Evolutionary conservation across 2,329 filamentous ascomycete species (phyloP).

Genomic region (Ceratocystis huliohia): DNA sequence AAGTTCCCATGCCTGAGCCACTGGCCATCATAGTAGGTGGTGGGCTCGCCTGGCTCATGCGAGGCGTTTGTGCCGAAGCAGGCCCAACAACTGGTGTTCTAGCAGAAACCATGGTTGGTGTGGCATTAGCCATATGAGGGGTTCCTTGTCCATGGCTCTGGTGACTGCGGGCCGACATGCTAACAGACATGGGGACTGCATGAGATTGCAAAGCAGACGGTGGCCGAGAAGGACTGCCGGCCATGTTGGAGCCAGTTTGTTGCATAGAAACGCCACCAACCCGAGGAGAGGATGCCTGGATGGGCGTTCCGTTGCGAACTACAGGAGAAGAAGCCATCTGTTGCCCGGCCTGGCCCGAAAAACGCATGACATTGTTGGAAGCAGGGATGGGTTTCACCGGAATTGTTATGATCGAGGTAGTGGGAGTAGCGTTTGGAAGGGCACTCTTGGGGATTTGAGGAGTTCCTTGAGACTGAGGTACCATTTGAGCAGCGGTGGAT

Average conservation of each 20-base stretch:
- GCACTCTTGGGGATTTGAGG: slow-evolving; percentile 18
- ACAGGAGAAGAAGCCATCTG: slow-evolving; percentile 51
- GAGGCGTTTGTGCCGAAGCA: slow-evolving; percentile 44
- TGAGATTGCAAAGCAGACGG: slow-evolving; percentile 52
- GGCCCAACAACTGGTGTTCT: slow-evolving; percentile 43
- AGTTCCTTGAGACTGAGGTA: slow-evolving; percentile 14
- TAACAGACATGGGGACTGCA: slow-evolving; percentile 44
- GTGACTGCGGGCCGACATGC: slow-evolving; percentile 53
- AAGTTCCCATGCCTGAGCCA: slow-evolving; percentile 35
- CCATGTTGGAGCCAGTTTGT: slow-evolving; percentile 53
- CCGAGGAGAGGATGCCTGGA: slow-evolving; percentile 53
- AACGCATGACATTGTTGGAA: slow-evolving; percentile 28
- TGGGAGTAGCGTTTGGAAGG: slow-evolving; percentile 19
- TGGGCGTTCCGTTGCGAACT: slow-evolving; percentile 49
- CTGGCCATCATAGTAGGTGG: slow-evolving; percentile 46
- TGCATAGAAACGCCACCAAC: slow-evolving; percentile 52
- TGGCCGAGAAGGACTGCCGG: slow-evolving; percentile 53
- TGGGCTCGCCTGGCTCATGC: slow-evolving; percentile 51
- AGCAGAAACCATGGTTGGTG: slow-evolving; percentile 47
- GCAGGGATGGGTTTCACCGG: slow-evolving; percentile 30
- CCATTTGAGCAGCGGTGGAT: slow-evolving; percentile 5
- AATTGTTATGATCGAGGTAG: slow-evolving; percentile 17
- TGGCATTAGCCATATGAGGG: slow-evolving; percentile 48
- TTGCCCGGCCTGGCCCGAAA: slow-evolving; percentile 45
- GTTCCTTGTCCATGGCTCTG: slow-evolving; percentile 54